Percentiles rank a stretch among this genome's conserved stretches.
These are phyloP conservation scores for Globisporangium nodosum DNA, from an alignment of 352 stramenopile species.

Conservation along the genomic window DNA sequence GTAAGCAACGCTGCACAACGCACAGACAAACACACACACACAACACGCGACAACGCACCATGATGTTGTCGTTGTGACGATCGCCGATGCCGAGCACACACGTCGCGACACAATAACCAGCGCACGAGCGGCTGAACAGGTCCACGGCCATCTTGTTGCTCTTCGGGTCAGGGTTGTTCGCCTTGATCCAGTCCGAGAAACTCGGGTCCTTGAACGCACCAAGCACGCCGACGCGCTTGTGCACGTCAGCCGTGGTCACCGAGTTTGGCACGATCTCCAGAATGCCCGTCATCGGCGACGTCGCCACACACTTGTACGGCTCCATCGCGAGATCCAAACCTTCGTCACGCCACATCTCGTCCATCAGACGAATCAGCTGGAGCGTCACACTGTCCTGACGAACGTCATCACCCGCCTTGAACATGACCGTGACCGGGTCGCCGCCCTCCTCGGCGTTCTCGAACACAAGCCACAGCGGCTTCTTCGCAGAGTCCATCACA, in stretches of 20 bases:
- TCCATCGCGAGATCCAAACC: slow-evolving; percentile 89
- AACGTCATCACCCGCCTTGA: slow-evolving; percentile 93
- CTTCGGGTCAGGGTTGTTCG: slow-evolving; percentile 67
- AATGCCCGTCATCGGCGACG: slow-evolving; percentile 88
- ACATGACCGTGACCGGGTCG: slow-evolving; percentile 85
- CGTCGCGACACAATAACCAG: slow-evolving; percentile 92
- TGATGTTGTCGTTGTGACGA: slow-evolving; percentile 96
- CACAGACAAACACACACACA: background rate
- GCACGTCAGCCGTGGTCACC: slow-evolving; percentile 92
- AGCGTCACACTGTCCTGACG: slow-evolving; percentile 94
- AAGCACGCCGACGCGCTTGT: slow-evolving; percentile 77
- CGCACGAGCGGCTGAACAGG: slow-evolving; percentile 84
- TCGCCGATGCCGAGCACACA: slow-evolving; percentile 94
- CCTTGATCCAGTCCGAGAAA: slow-evolving; percentile 81
- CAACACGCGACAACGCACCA: slow-evolving; percentile 50
- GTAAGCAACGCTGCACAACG: background rate
- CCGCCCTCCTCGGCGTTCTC: slow-evolving; percentile 82
- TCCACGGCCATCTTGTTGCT: slow-evolving; percentile 68
- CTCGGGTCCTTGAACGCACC: slow-evolving; percentile 80
- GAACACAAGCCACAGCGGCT: slow-evolving; percentile 86
- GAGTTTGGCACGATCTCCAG: slow-evolving; percentile 90
- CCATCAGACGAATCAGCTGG: slow-evolving; percentile 91
- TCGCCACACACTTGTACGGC: slow-evolving; percentile 90
- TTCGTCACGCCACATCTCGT: slow-evolving; percentile 90
- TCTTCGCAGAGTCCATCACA: slow-evolving; percentile 90